These are phyloP conservation scores for Jasminum sambac DNA, from an alignment of 257 asterid species.

Conservation along the genomic window DNA sequence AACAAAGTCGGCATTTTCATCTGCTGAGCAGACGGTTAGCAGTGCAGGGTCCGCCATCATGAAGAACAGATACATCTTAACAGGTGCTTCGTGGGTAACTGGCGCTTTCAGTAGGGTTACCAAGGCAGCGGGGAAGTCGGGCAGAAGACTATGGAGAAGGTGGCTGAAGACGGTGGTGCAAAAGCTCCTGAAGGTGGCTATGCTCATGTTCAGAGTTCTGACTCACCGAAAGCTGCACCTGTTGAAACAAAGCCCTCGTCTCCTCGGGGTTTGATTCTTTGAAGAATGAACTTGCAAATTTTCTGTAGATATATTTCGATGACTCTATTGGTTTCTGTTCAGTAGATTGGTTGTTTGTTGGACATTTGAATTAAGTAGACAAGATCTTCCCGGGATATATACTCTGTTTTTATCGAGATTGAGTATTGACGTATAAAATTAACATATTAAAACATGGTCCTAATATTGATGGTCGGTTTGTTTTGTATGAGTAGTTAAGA, in stretches of 20 bases:
- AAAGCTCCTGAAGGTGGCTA: conserved; percentile 25
- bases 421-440: background rate
- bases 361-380: background rate
- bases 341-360: conserved; percentile 1
- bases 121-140: conserved; percentile 52
- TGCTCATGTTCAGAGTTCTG: conserved; percentile 24
- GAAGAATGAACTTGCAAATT: background rate
- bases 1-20: conserved; percentile 39
- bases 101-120: conserved; percentile 47
- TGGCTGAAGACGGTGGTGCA: conserved; percentile 37
- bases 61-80: conserved; percentile 50
- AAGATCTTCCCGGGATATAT: background rate
- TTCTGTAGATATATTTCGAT: conserved; percentile 5
- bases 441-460: too few relatives aligned
- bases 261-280: conserved; percentile 22
- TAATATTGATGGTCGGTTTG: too few relatives aligned
- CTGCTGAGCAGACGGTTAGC: conserved; percentile 48
- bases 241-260: conserved; percentile 19
- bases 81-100: conserved; percentile 47
- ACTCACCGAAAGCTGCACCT: conserved; percentile 19
- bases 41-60: conserved; percentile 46
- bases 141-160: conserved; percentile 38
- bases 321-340: conserved; percentile 9
- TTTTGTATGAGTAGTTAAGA: too few relatives aligned
- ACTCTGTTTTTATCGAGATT: background rate